Evolutionary conservation across 2,329 filamentous ascomycete species (phyloP), one percentile per base, ranked within the genome.

Genomic region (Colletotrichum trifolii): DNA sequence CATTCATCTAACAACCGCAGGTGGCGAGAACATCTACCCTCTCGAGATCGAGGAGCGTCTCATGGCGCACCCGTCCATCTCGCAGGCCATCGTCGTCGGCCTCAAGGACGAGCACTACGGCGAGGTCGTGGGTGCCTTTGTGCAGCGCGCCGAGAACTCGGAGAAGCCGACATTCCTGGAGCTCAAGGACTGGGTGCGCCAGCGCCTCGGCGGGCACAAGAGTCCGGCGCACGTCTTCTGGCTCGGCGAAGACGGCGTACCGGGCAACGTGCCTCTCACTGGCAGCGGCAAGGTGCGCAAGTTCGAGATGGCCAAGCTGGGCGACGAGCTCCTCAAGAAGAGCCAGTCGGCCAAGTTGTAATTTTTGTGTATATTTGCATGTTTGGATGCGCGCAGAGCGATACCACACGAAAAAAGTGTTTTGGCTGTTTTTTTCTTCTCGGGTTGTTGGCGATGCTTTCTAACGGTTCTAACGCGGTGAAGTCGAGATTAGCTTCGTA

Each of bases 31-130:
- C 76, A 86, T 84, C 73, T 91, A 92, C 72, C 91, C 91, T 1
- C 83, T 92, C 25, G 90, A 93, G 73, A 92, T 93, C 65, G 91
- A 93, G 76, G 89, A 92, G 74, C 84, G 90, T 3, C 82, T 93
- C n/a, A 79, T 88, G 49, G 82, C 83, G 2, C 91, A 93, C 74
- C 83, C 87, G 0, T 78, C 82, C 2, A 83, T 93, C 35, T 75
- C 81, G 1, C 81, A 86, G n/a, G 90, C 90, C 12, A 84, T 91
- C 52, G 90, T 93, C 2, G 87, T 92, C 42, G 91, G 89, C 2
- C 81, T 93, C 35, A 87, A 89, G 63, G 86, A 92, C 71, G 80
- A 82, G n/a, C 87, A 89, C 71, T 92, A 92, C 70, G 91, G 90
- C 56, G 91, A 93, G 72, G 89, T 91, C 0, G 90, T 92, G 1